phyloP scores from a whole-genome alignment of 2,329 filamentous ascomycete species.

The Cordyceps cateniannulata region DNA sequence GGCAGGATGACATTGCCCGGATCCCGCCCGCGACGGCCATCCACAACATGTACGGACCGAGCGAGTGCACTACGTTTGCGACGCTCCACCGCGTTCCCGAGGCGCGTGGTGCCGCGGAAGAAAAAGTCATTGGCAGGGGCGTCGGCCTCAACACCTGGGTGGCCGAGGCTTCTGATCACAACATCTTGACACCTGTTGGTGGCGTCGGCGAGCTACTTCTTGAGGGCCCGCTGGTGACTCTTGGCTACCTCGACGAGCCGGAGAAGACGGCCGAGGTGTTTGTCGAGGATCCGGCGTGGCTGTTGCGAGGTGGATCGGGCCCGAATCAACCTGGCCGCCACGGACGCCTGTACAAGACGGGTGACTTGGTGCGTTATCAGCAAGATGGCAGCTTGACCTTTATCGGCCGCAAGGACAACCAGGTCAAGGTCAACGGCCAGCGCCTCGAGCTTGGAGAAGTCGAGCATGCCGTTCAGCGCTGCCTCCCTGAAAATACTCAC shows the following conservation, averaged over 20 bases:
- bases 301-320: slow-evolving; percentile 4
- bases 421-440: slow-evolving; percentile 50
- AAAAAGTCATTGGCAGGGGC: slow-evolving; percentile 1
- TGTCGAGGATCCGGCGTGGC: slow-evolving; percentile 1
- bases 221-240: slow-evolving; percentile 18
- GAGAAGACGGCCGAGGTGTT: slow-evolving; percentile 21
- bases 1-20: not conserved
- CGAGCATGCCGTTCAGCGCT: slow-evolving; percentile 14
- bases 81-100: not conserved
- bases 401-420: slow-evolving; percentile 44
- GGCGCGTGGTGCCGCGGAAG: not conserved
- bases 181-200: slow-evolving; percentile 15
- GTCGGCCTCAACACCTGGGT: slow-evolving; percentile 1
- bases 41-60: slow-evolving; percentile 5
- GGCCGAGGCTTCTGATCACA: not conserved
- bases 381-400: slow-evolving; percentile 29
- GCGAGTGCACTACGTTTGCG: slow-evolving; percentile 3
- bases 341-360: slow-evolving; percentile 36
- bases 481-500: not conserved
- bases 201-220: slow-evolving; percentile 18
- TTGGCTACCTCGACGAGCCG: slow-evolving; percentile 16
- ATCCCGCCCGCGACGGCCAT: not conserved
- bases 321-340: not conserved
- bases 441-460: slow-evolving; percentile 37
- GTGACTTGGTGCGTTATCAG: slow-evolving; percentile 38